Conservation (phyloP, 2,329 filamentous ascomycete species). For the Aspergillus flavus region DNA sequence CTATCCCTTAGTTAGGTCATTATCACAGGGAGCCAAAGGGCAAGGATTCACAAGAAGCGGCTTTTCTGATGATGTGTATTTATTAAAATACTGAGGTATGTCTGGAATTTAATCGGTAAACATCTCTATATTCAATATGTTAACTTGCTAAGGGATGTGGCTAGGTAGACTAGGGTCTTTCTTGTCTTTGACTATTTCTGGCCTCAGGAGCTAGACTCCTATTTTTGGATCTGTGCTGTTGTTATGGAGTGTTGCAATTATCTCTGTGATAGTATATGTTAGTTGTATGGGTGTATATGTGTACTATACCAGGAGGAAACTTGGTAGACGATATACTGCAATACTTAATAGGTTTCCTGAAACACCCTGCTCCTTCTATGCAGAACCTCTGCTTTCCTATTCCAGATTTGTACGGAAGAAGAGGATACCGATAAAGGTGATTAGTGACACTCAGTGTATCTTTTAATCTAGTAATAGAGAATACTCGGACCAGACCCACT, state of each 20-base stretch:
- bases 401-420: conserved; percentile 28
- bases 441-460: neutral
- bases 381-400: conserved; percentile 52
- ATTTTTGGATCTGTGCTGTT: conserved; percentile 61
- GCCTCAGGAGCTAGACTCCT: conserved; percentile 45
- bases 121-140: conserved; percentile 45
- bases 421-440: conserved; percentile 1
- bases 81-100: conserved; percentile 57
- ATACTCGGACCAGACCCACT: neutral
- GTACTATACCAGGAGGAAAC: neutral
- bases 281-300: neutral
- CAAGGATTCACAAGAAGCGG: conserved; percentile 52
- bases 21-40: conserved; percentile 54
- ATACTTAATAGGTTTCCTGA: conserved; percentile 63
- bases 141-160: neutral
- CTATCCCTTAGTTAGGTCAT: conserved; percentile 63
- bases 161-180: too few species aligned
- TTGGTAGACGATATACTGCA: conserved; percentile 46
- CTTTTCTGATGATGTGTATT: conserved; percentile 43
- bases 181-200: conserved; percentile 53
- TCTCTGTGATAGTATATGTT: conserved; percentile 39
- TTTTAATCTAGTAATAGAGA: neutral
- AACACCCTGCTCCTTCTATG: conserved; percentile 66
- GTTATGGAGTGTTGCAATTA: conserved; percentile 63
- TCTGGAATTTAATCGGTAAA: conserved; percentile 63